These are phyloP conservation scores for Auricularia sp. DNA, from an alignment of 768 basidiomycete genomes.

Conservation along the genomic window DNA sequence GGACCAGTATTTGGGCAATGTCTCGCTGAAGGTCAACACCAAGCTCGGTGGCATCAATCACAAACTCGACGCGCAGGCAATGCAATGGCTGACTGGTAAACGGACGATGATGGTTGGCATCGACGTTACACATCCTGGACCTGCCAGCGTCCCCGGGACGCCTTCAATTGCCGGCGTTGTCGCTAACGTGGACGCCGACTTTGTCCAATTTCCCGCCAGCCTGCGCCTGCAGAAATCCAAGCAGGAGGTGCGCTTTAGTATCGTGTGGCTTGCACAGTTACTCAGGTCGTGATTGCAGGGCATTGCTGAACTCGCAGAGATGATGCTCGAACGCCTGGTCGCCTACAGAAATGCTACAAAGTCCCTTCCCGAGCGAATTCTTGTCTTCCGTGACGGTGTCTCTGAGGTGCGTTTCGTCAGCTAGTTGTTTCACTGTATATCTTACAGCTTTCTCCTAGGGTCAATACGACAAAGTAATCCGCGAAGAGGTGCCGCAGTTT, in stretches of 20 bases:
- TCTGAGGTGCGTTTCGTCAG: slow-evolving; percentile 28
- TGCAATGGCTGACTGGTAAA: slow-evolving; percentile 55
- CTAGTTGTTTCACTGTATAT: neutral
- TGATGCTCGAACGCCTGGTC: slow-evolving; percentile 60
- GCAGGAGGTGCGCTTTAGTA: slow-evolving; percentile 48
- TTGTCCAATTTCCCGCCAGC: slow-evolving; percentile 72
- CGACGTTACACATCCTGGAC: slow-evolving; percentile 63
- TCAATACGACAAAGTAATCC: slow-evolving; percentile 54
- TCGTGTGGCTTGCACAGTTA: neutral
- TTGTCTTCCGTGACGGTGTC: slow-evolving; percentile 74
- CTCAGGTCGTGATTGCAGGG: slow-evolving; percentile 28
- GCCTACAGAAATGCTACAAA: slow-evolving; percentile 8
- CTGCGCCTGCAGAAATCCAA: slow-evolving; percentile 55
- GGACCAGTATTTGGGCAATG: slow-evolving; percentile 63
- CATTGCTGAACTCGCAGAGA: slow-evolving; percentile 50
- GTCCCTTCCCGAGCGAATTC: slow-evolving; percentile 52
- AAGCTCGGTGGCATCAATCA: slow-evolving; percentile 82
- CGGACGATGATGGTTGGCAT: slow-evolving; percentile 80
- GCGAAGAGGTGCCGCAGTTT: slow-evolving; percentile 55
- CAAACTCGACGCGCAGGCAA: slow-evolving; percentile 41
- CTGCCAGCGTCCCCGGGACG: slow-evolving; percentile 60
- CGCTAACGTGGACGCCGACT: slow-evolving; percentile 48
- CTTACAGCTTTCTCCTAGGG: slow-evolving; percentile 32
- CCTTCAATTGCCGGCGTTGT: slow-evolving; percentile 81
- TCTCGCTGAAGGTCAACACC: slow-evolving; percentile 71